Base-by-base conservation (phyloP, 371 early-diverging fungal species). In the Mucor irregularis region DNA sequence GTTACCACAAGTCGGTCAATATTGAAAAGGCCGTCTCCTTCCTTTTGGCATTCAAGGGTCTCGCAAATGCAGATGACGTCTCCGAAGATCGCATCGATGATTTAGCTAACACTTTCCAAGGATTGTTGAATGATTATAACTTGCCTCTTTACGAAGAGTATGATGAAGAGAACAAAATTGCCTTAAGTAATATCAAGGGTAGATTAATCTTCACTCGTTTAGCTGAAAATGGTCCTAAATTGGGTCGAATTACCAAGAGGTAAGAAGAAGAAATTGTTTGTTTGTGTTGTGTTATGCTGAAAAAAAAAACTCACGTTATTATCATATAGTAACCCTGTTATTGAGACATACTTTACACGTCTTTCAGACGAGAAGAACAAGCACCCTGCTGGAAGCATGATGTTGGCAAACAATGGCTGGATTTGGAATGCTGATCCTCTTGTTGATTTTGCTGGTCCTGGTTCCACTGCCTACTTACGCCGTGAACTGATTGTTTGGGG, bases 401-500 rank as follows among this genome's bases (percentile, higher is more conserved):
- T 78, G 14, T 57, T 98, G 29, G 97, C 93, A 21, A 96, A 94
- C 76, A 98, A 98, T 69, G 99, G 99, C 5, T 98, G 99, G 99
- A 94, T 98, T 42, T 97, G 98, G 99, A 93, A 93, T 61, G 97
- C 94, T 5, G 92, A 96, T 59, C 97, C 97, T 4, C 64, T 95
- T 40, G 68, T 83, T 30, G 93, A 97, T 73, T 97, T 98, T 84
- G 97, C 96, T 9, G 89, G 89, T 16, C 79, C 89, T 13, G 80
- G 73, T 33, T 93, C 94, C 4, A 84, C 86, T 53, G 91, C 96
- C 0, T 98, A 97, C 64, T 71, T 98, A 26, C 81, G 88, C 11
- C 89, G 97, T 49, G 93, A 96, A 61, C 90, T 98, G 19, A 97
- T 98, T 66, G 84, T 93, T 14, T 98, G 99, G 99, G 95, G 97